Base-by-base conservation (phyloP, 164 flowering plant genomes). In the Warburgia ugandensis region DNA sequence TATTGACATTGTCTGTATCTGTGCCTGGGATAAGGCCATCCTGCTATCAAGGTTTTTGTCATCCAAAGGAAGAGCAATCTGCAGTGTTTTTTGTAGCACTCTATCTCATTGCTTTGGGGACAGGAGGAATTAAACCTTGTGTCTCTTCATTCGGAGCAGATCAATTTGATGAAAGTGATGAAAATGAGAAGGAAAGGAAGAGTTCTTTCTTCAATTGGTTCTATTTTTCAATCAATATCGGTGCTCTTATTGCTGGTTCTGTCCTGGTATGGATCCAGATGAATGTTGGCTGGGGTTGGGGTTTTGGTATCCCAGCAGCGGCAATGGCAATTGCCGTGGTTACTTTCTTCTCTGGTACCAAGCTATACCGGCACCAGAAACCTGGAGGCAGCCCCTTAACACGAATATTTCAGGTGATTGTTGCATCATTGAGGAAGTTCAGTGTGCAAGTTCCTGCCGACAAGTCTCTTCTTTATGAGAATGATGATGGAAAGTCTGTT, bases 1-100 rank as follows among this genome's bases (percentile, higher is more conserved):
- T n/a, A n/a, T n/a, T n/a, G n/a, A n/a, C n/a, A n/a, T n/a, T n/a
- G 59, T 69, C 85, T 1, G 85, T 81, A 47, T 71, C 83, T 1
- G 73, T 82, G 0, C 70, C 61, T 20, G 85, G 85, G n/a, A 33
- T 82, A 33, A 77, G 57, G 53, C 85, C 89, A 10, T 22, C 48
- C 1, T 79, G 86, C 28, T 13, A 32, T 16, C 48, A 45, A 8
- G 78, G 58, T 13, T 58, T 42, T 7, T 81, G 88, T 52, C 45
- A 20, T 36, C 53, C 58, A 32, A 54, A 57, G 6, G n/a, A n/a
- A 12, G 29, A 9, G 12, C n/a, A n/a, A n/a, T n/a, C n/a, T n/a
- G n/a, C n/a, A n/a, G n/a, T n/a, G n/a, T n/a, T n/a, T n/a, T n/a
- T 59, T 14, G 10, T 55, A 21, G 54, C 68, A 54, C 57, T 68